Evolutionary conservation across 2,329 filamentous ascomycete genomes (phyloP).

Genomic region (Xylariaceae sp.): DNA sequence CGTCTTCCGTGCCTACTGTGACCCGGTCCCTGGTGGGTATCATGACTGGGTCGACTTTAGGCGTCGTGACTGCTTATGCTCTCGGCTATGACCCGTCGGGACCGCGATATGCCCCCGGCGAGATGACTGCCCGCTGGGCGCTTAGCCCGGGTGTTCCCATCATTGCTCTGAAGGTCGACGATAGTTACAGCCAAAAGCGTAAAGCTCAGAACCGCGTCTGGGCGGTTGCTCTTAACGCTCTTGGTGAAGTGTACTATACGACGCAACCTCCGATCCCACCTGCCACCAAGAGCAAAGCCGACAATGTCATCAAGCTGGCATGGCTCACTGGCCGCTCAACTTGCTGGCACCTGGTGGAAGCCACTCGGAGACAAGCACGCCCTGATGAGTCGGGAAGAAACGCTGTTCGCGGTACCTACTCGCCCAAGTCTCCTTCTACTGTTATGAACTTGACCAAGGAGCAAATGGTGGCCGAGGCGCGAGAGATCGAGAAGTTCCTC

Average conservation of each 20-base stretch:
- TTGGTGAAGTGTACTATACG: conserved; percentile 87
- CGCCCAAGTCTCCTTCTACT: conserved; percentile 71
- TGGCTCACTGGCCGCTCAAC: conserved; percentile 77
- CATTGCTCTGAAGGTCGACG: conserved; percentile 75
- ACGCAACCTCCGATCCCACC: conserved; percentile 61
- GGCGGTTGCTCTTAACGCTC: conserved; percentile 88
- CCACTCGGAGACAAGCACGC: conserved; percentile 65
- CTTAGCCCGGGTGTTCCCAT: conserved; percentile 91
- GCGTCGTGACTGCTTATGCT: conserved; percentile 76
- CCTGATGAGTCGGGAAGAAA: conserved; percentile 68
- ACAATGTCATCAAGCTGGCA: conserved; percentile 59
- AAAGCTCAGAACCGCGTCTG: conserved; percentile 68
- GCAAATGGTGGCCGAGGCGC: conserved; percentile 70
- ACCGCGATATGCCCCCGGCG: conserved; percentile 62
- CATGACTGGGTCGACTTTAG: conserved; percentile 75
- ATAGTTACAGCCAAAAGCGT: conserved; percentile 68
- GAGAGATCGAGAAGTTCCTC: conserved; percentile 74
- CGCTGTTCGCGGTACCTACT: conserved; percentile 67
- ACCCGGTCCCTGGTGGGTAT: conserved; percentile 78
- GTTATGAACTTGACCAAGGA: conserved; percentile 64
- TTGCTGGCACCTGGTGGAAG: conserved; percentile 75
- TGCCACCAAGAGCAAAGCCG: conserved; percentile 41
- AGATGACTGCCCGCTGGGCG: conserved; percentile 83
- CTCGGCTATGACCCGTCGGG: conserved; percentile 57
- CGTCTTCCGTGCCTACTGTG: conserved; percentile 60